Evolutionary conservation across 371 early-diverging fungal species (phyloP).

Genomic region (Mycotypha africana): DNA sequence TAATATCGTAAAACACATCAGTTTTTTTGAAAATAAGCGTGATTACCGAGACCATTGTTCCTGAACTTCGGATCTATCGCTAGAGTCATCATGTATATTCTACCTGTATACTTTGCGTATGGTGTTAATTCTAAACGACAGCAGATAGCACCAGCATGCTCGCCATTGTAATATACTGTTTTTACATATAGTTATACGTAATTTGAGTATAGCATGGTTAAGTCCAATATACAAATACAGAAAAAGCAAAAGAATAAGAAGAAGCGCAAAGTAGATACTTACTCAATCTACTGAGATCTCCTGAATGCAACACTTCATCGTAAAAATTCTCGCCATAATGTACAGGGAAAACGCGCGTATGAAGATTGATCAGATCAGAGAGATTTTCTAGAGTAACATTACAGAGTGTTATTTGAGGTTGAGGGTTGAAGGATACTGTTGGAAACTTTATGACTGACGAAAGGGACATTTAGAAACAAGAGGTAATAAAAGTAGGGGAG

Average conservation of each 20-base stretch:
- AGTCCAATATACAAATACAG: background rate
- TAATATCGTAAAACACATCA: background rate
- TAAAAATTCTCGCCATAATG: constrained; percentile 16
- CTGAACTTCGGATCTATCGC: constrained; percentile 12
- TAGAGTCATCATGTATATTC: constrained; percentile 22
- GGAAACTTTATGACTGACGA: too few species aligned
- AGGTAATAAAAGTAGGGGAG: too few species aligned
- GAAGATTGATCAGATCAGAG: constrained; percentile 8
- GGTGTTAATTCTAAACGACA: constrained; percentile 12
- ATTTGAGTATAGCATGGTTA: too few species aligned
- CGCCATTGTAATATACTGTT: constrained; percentile 14
- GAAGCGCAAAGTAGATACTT: background rate
- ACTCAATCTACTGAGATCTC: constrained; percentile 18
- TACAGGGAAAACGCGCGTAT: constrained; percentile 16
- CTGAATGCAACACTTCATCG: constrained; percentile 15
- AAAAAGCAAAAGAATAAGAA: background rate
- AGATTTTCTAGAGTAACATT: constrained; percentile 13
- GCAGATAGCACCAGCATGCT: constrained; percentile 19
- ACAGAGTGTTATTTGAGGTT: constrained; percentile 9
- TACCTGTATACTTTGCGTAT: constrained; percentile 9
- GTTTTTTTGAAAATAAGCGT: background rate
- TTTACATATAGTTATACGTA: too few species aligned
- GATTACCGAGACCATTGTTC: constrained; percentile 18
- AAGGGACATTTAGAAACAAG: too few species aligned
- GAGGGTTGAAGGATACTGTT: background rate